Percentiles rank a stretch among this genome's conserved stretches.
Evolutionary conservation across 495 filamentous ascomycete genomes (phyloP).

Genomic region (Lasiosphaeria hispida): DNA sequence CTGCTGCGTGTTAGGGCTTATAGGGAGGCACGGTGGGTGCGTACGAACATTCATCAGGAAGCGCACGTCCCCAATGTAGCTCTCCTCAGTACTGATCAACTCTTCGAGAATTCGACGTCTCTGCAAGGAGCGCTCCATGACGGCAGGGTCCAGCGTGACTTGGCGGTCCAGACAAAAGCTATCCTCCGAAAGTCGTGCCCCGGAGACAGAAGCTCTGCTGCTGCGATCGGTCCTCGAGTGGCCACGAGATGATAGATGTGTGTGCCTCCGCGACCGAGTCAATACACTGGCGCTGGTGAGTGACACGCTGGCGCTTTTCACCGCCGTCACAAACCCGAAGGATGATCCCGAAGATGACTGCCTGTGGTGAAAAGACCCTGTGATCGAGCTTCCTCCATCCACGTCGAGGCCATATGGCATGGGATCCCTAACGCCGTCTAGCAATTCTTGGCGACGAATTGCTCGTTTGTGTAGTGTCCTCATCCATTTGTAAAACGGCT

Average conservation of each 20-base stretch:
- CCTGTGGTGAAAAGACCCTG: conserved; percentile 41
- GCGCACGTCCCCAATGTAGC: conserved; percentile 83
- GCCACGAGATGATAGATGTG: conserved; percentile 49
- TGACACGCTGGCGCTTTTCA: conserved; percentile 75
- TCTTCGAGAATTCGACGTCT: conserved; percentile 79
- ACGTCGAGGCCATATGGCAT: conserved; percentile 45
- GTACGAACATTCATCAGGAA: conserved; percentile 74
- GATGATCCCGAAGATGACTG: conserved; percentile 69
- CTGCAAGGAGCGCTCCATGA: conserved; percentile 65
- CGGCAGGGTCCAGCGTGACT: conserved; percentile 64
- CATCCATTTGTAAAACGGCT: conserved; percentile 59
- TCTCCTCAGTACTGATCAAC: conserved; percentile 78
- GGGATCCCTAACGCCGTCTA: conserved; percentile 22
- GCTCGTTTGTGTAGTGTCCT: conserved; percentile 53
- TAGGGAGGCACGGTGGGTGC: not conserved
- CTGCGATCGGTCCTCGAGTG: conserved; percentile 60
- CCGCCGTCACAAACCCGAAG: conserved; percentile 66
- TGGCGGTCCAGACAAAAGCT: conserved; percentile 55
- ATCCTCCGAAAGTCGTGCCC: conserved; percentile 63
- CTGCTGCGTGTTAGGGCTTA: conserved; percentile 35
- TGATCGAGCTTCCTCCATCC: conserved; percentile 21
- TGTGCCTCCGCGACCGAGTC: conserved; percentile 55
- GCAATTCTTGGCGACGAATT: conserved; percentile 34
- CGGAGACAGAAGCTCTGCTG: conserved; percentile 59
- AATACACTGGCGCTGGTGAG: conserved; percentile 65